Evolutionary conservation across 2,329 filamentous ascomycete genomes (phyloP).

Genomic region (Juglanconis juglandina): DNA sequence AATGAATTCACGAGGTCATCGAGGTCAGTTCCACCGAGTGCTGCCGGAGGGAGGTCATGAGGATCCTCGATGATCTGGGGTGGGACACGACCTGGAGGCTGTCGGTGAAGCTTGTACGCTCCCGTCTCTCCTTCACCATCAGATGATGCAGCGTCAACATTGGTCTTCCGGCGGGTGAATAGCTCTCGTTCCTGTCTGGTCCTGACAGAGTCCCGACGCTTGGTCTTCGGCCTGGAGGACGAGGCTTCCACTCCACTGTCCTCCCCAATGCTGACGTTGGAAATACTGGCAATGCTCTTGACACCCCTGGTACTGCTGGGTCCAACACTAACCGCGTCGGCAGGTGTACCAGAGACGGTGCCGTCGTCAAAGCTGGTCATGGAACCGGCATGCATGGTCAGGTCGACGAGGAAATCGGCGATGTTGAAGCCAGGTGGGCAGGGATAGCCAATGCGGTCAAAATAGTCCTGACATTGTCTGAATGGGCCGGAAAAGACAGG

Average conservation of each 20-base stretch:
- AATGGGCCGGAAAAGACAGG: conserved; percentile 94
- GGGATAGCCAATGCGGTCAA: conserved; percentile 84
- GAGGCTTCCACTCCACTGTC: conserved; percentile 61
- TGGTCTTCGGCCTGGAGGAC: conserved; percentile 62
- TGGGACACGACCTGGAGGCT: conserved; percentile 41
- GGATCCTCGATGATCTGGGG: conserved; percentile 67
- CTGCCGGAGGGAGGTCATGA: conserved; percentile 58
- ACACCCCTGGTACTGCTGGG: conserved; percentile 84
- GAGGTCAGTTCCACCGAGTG: conserved; percentile 68
- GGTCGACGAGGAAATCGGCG: conserved; percentile 92
- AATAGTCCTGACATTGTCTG: conserved; percentile 82
- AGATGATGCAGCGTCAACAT: conserved; percentile 57
- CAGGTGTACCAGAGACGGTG: conserved; percentile 29
- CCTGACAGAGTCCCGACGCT: conserved; percentile 76
- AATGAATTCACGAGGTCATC: conserved; percentile 78
- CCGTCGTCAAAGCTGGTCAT: conserved; percentile 59
- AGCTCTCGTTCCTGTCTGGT: conserved; percentile 85
- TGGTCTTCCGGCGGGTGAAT: conserved; percentile 75
- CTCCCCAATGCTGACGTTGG: conserved; percentile 69
- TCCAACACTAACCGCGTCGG: conserved; percentile 64
- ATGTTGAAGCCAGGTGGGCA: conserved; percentile 98
- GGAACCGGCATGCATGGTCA: conserved; percentile 89
- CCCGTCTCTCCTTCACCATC: conserved; percentile 49
- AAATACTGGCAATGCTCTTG: conserved; percentile 85
- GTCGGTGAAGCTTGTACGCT: conserved; percentile 50